Evolutionary conservation across 768 basidiomycete species (phyloP), one percentile per base, ranked within the genome.

Genomic region (Tephrocybe sp.): DNA sequence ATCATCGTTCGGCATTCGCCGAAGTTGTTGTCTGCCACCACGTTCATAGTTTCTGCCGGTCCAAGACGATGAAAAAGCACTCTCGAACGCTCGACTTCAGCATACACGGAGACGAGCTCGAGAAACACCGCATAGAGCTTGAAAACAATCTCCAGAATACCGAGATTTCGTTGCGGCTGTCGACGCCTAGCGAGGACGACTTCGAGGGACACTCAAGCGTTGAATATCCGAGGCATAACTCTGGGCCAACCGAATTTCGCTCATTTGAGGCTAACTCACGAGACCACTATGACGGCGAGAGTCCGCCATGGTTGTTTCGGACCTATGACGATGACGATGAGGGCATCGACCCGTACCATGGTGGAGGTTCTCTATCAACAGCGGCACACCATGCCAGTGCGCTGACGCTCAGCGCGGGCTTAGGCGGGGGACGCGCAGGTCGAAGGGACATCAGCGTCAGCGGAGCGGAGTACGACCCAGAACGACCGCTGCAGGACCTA

Each of bases 381-480:
- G 83, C 82, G 8, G 90, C 86, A 1, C 94, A 97, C 66, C 94
- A 97, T 67, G 92, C 91, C 21, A 91, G 87, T 55, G 91, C 83
- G 2, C 73, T 96, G 44, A 96, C 94, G 0, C 76, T 97, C 15
- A 88, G 80, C 44, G 90, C 92, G 3, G 93, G 94, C 1, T 76
- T 96, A 9, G 84, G 79, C 30, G 84, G 79, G 32, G 74, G 82
- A 2, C 70, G 76, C 4, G 68, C 64, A 16, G 66, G 64, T 16
- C 71, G 76, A 39, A 70, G 84, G 50, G 84, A 88, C 57, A 58
- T 66, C 41, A 76, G 83, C 57, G 61, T 87, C 44, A 88, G 84
- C 64, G 88, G 84, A 31, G 86, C 86, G 34, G 91, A 93, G 61
- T 93, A 89, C 54, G 91, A 93, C 63, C 90, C 91, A 3, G 90